Percentiles rank a stretch among this genome's conserved stretches.
These are phyloP conservation scores for Lophiostoma macrostomum DNA, from an alignment of 495 filamentous ascomycete species.

Conservation along the genomic window DNA sequence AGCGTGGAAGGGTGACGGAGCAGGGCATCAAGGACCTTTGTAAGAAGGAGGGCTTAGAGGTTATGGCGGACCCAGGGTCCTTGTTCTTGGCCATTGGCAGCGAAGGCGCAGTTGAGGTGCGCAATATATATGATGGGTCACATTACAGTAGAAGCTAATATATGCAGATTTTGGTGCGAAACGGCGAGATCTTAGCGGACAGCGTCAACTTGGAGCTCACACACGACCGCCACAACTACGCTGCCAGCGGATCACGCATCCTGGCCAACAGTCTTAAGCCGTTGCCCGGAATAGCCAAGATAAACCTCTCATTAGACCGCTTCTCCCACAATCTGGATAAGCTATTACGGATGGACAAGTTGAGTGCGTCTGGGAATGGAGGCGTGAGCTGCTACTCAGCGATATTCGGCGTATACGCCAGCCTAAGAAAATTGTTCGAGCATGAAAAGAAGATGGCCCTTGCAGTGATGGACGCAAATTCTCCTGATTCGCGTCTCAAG, in stretches of 20 bases:
- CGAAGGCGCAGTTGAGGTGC: slow-evolving; percentile 18
- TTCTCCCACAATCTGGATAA: slow-evolving; percentile 81
- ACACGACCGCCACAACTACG: slow-evolving; percentile 1
- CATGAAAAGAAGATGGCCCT: slow-evolving; percentile 59
- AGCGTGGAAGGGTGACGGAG: slow-evolving; percentile 60
- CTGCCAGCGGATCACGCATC: slow-evolving; percentile 46
- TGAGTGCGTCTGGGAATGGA: slow-evolving; percentile 60
- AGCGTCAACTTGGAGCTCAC: slow-evolving; percentile 30
- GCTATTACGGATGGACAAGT: slow-evolving; percentile 71
- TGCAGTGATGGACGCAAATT: slow-evolving; percentile 46
- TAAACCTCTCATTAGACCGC: slow-evolving; percentile 58
- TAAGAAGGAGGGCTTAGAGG: slow-evolving; percentile 69
- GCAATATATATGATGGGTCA: slow-evolving; percentile 54
- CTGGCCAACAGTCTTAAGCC: slow-evolving; percentile 52
- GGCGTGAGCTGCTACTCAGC: slow-evolving; percentile 81
- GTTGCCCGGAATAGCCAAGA: slow-evolving; percentile 43
- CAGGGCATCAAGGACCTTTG: slow-evolving; percentile 77
- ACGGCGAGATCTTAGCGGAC: slow-evolving; percentile 35
- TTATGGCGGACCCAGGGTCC: slow-evolving; percentile 59
- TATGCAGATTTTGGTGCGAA: background rate
- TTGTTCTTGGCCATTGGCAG: slow-evolving; percentile 28
- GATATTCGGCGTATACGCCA: slow-evolving; percentile 72
- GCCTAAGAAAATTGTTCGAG: slow-evolving; percentile 60
- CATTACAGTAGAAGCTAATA: background rate
- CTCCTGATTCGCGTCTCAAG: slow-evolving; percentile 45